These are phyloP conservation scores for Russula vinacea DNA, from an alignment of 768 basidiomycete genomes.

Conservation along the genomic window DNA sequence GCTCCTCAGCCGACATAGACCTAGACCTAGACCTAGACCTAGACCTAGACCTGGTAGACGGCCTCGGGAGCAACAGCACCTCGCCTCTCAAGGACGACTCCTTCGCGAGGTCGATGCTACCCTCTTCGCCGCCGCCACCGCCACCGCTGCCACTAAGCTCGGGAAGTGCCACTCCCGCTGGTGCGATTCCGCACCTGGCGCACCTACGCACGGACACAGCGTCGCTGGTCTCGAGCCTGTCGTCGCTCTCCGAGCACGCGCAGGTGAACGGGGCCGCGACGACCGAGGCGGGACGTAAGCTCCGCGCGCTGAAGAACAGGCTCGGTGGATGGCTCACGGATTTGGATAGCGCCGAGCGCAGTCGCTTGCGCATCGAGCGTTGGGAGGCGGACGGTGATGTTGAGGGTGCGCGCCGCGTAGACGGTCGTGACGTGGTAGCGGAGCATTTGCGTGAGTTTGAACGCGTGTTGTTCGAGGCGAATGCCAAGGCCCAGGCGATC, in stretches of 20 bases:
- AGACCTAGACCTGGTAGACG: conserved; percentile 8
- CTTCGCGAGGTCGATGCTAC: conserved; percentile 36
- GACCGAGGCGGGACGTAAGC: conserved; percentile 81
- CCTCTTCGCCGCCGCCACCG: conserved; percentile 38
- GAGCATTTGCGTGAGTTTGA: conserved; percentile 79
- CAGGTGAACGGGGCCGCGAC: conserved; percentile 85
- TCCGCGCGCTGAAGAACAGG: conserved; percentile 81
- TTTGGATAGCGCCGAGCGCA: conserved; percentile 82
- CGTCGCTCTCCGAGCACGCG: conserved; percentile 79
- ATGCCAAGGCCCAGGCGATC: conserved; percentile 72
- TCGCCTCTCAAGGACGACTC: conserved; percentile 53
- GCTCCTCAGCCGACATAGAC: conserved; percentile 12
- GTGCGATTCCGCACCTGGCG: conserved; percentile 61
- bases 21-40: not conserved
- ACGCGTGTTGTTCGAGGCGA: conserved; percentile 66
- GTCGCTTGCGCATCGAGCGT: conserved; percentile 67
- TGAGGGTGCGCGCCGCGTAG: conserved; percentile 47
- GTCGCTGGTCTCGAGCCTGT: conserved; percentile 70
- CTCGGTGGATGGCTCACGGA: conserved; percentile 76
- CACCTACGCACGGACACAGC: conserved; percentile 71
- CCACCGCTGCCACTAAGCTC: conserved; percentile 44
- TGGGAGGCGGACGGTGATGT: conserved; percentile 70
- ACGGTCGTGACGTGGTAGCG: conserved; percentile 69
- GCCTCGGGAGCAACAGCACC: conserved; percentile 43
- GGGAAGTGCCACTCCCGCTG: conserved; percentile 55